Base-by-base conservation (phyloP, 75 land plant species). In the Larix kaempferi region DNA sequence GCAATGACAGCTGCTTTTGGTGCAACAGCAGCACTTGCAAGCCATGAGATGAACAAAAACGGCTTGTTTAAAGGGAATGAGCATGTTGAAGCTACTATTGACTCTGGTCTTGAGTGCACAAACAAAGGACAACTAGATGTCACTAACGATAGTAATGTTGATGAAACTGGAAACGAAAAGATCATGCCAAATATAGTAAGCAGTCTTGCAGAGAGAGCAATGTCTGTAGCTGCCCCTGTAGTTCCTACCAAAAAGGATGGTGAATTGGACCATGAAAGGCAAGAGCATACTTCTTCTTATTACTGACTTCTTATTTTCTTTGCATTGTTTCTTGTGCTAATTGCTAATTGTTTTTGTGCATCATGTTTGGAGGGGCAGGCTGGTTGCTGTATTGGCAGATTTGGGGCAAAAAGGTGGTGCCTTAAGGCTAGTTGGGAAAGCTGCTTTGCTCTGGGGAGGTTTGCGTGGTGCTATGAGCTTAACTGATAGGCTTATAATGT, bases 391-490 rank as follows among this genome's bases (percentile, higher is more conserved):
- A 80, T 78, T 98, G 78, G 88, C 99, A 62, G 92, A 87, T n/a
- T 76, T 98, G 78, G 96, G 95, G 60, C 98, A 98, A 75, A 95
- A 82, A 74, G 98, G 93, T 69, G 99, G 99, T 35, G 81, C 88
- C 6, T 71, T 95, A 78, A 84, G 81, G 75, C 80, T 93, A 21
- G 69, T 95, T 81, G 98, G 96, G 1, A 98, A 93, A 81, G 33
- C 84, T 71, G 99, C 99, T 74, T 77, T 98, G 26, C 84, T 98
- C 8, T 98, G 99, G 99, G 99, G 98, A 75, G 99, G 99, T 74
- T 83, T 98, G 76, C 94, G 99, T 59, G 98, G 98, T 81, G 99
- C 99, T 60, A 91, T 98, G 91, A 98, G 93, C 79, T 86, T 98
- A 79, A 93, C 99, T 21, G 92, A 95, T 81, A 91, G 85, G 73